Percentiles rank a stretch among this genome's conserved stretches.
Conservation (phyloP, 345 rosid genomes). For the Arabidopsis suecica region DNA sequence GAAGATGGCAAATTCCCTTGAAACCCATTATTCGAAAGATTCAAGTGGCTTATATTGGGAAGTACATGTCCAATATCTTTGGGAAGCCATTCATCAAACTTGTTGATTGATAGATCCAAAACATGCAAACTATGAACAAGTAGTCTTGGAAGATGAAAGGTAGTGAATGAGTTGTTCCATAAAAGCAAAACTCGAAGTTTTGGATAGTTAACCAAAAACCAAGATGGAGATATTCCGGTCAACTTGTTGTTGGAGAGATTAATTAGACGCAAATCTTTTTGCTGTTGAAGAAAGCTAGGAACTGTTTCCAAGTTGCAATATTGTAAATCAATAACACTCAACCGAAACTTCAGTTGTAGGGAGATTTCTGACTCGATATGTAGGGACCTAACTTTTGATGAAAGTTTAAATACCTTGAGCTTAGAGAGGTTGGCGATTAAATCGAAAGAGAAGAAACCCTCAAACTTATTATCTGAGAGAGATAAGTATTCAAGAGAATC, state of each 20-base stretch:
- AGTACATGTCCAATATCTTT: not conserved
- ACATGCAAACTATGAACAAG: not conserved
- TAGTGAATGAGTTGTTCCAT: constrained; percentile 20
- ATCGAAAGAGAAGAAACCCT: constrained; percentile 16
- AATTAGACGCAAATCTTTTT: constrained; percentile 13
- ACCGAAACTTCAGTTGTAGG: not conserved
- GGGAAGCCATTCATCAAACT: not conserved
- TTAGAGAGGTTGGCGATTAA: constrained; percentile 8
- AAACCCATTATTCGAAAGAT: constrained; percentile 4
- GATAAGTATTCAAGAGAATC: constrained; percentile 15
- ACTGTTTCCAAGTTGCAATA: not conserved
- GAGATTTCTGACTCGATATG: not conserved
- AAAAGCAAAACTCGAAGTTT: constrained; percentile 13
- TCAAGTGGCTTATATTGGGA: not conserved
- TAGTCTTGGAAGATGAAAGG: not conserved
- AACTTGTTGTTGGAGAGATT: constrained; percentile 34
- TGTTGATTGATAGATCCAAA: constrained; percentile 12
- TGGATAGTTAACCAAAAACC: not conserved
- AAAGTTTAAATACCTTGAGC: constrained; percentile 34
- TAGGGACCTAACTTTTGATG: not conserved
- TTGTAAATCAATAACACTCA: not conserved
- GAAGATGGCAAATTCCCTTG: constrained; percentile 20
- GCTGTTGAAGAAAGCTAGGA: constrained; percentile 29
- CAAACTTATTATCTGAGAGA: constrained; percentile 24
- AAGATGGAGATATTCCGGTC: constrained; percentile 7